Evolutionary conservation across 768 basidiomycete genomes (phyloP), one percentile per base, ranked within the genome.

Genomic region (Russula virescens): DNA sequence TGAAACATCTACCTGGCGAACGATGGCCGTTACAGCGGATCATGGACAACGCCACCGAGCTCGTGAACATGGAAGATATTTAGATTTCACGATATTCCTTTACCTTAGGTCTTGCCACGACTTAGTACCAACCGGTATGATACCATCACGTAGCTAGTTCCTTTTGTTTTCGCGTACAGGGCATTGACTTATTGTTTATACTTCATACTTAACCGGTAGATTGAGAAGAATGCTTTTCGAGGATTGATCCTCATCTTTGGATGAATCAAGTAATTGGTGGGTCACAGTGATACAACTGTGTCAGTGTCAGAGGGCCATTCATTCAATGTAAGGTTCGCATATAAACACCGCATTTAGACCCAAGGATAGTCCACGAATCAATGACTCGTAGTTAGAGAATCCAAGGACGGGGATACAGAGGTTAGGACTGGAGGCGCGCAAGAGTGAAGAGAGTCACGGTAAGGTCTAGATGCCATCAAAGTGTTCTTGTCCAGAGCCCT

Each of bases 1-100:
- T 98, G 75, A 98, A 97, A 77, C 88, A 94, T 72, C 87, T 86
- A 2, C 64, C 68, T 16, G 75, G 76, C 3, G 86, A 90, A 72
- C 78, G 91, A 70, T 96, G 94, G 94, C 73, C 80, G 28, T 69
- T 95, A 26, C 87, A 96, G 64, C 81, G 87, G 71, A 83, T 96
- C 56, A 80, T 84, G 58, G 78, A 75, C 60, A 78, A 81, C 61
- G 91, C 93, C 9, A 85, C 83, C 31, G 92, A 96, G 70, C 75
- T 97, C 61, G 92, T 87, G 57, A 74, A 79, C 63, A 73, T 74
- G 73, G 66, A 69, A 35, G 70, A 73, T 50, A 50, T 60, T 47
- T 64, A 64, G 58, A 60, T 5, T 50, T 21, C 40, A 46, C 2
- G 42, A 34, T 21, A 48, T 28, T 11, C 13, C 14, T 46, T 46